Conservation (phyloP, 2,329 filamentous ascomycete genomes). For the Curvularia lunata region DNA sequence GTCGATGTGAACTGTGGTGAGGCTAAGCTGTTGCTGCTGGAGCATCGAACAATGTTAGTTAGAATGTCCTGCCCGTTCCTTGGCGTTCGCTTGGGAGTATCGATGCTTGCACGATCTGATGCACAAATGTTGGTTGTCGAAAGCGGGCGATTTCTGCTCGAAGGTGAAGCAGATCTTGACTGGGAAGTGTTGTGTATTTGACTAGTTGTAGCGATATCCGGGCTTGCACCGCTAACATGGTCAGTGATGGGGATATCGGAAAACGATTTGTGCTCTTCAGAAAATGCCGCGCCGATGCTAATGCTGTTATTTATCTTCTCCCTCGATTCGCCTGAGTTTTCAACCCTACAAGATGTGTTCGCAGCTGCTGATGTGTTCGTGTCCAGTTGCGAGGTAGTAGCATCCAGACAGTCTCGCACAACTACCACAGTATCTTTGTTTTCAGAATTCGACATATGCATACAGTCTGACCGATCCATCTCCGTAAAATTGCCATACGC, state of each 20-base stretch:
- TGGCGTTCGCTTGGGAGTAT: slow-evolving; percentile 38
- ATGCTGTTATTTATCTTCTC: background rate
- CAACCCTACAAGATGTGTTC: background rate
- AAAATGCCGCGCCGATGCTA: too few species aligned
- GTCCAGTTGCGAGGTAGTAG: slow-evolving; percentile 8
- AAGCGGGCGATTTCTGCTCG: background rate
- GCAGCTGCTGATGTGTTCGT: background rate
- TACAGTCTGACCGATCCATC: slow-evolving; percentile 28
- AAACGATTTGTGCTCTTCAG: background rate
- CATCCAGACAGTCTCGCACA: slow-evolving; percentile 18
- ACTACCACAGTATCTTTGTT: slow-evolving; percentile 35
- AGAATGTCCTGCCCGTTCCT: slow-evolving; percentile 57
- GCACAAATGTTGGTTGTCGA: slow-evolving; percentile 15
- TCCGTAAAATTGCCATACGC: slow-evolving; percentile 23
- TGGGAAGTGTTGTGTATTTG: background rate
- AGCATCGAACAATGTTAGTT: slow-evolving; percentile 44
- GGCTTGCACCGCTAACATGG: background rate
- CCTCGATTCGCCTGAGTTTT: background rate
- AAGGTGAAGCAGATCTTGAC: background rate
- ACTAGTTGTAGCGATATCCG: background rate
- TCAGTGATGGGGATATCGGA: background rate
- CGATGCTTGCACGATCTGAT: slow-evolving; percentile 12
- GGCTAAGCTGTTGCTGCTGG: slow-evolving; percentile 36
- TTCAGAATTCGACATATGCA: slow-evolving; percentile 30
- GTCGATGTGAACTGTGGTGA: slow-evolving; percentile 26